Evolutionary conservation across 177 flowering plant genomes (phyloP).

Genomic region (Tripterygium wilfordii): DNA sequence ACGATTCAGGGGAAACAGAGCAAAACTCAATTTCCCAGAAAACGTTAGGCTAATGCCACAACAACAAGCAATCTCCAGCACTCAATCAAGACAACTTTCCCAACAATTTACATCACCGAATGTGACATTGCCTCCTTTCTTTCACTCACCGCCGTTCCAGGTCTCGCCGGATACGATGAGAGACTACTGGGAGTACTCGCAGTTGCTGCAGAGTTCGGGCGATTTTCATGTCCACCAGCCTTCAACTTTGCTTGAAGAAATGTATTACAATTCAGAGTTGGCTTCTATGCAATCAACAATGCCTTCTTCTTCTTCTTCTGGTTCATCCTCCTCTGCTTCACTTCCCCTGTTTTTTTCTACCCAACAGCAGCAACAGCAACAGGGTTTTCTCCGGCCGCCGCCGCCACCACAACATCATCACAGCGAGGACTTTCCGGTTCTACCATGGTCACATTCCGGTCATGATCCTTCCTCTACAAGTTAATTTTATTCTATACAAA

Average conservation of each 20-base stretch:
- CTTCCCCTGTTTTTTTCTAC: constrained; percentile 20
- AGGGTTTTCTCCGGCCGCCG: constrained; percentile 21
- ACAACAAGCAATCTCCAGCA: constrained; percentile 9
- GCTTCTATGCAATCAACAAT: constrained; percentile 14
- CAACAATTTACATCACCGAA: not conserved
- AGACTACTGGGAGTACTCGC: constrained; percentile 39
- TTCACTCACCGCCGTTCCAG: constrained; percentile 17
- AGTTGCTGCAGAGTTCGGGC: constrained; percentile 25
- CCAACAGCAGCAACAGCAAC: constrained; percentile 12
- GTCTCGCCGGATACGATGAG: constrained; percentile 9
- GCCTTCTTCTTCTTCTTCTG: constrained; percentile 2
- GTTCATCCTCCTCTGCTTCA: constrained; percentile 18
- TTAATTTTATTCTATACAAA: constrained; percentile 5
- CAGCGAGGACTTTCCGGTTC: constrained; percentile 18
- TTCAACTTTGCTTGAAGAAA: constrained; percentile 21
- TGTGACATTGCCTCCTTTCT: constrained; percentile 1
- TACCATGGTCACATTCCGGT: constrained; percentile 28
- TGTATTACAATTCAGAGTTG: constrained; percentile 17
- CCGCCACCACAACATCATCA: constrained; percentile 11
- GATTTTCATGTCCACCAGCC: constrained; percentile 17
- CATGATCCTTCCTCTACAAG: constrained; percentile 25
- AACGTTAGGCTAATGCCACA: constrained; percentile 24
- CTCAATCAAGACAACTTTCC: constrained; percentile 12
- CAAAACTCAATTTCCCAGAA: constrained; percentile 74
- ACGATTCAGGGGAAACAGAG: constrained; percentile 64